A percentile compares a stretch with the other conserved stretches of the same genome.
Evolutionary conservation across 163 green algal genomes (phyloP).

Genomic region (Scenedesmus sp.): DNA sequence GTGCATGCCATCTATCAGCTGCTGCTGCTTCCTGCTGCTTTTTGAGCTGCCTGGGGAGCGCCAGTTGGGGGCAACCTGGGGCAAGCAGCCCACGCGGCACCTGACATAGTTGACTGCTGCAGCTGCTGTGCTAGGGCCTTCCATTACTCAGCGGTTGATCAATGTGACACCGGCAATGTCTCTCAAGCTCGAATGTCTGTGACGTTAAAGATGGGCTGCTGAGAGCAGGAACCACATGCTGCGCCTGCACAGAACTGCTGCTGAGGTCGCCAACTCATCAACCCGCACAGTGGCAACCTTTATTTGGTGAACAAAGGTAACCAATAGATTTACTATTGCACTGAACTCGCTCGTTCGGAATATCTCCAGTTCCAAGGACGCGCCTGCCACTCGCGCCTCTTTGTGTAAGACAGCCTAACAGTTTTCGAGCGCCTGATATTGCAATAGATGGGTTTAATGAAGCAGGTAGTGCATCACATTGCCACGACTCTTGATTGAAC

Average conservation of each 20-base stretch:
- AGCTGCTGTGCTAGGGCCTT: background rate
- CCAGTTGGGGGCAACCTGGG: background rate
- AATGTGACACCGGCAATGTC: background rate
- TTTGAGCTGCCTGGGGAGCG: background rate
- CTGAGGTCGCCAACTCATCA: background rate
- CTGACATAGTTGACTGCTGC: slow-evolving; percentile 12
- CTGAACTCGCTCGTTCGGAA: background rate
- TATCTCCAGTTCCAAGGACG: background rate
- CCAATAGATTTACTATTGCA: background rate
- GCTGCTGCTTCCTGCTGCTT: slow-evolving; percentile 14
- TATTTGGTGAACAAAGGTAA: no score
- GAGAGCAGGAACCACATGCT: background rate
- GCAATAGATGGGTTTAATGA: background rate
- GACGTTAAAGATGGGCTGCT: background rate
- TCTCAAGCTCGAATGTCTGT: background rate
- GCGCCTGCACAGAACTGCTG: slow-evolving; percentile 6
- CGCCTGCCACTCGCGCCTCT: background rate
- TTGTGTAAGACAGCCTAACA: background rate
- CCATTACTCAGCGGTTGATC: background rate
- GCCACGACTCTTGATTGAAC: background rate
- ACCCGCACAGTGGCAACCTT: background rate
- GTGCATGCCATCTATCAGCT: slow-evolving; percentile 3
- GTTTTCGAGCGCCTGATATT: background rate
- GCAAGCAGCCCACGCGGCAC: slow-evolving; percentile 1
- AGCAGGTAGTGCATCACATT: background rate